These are phyloP conservation scores for Monosporascus ibericus DNA, from an alignment of 2,329 filamentous ascomycete species.

Conservation along the genomic window DNA sequence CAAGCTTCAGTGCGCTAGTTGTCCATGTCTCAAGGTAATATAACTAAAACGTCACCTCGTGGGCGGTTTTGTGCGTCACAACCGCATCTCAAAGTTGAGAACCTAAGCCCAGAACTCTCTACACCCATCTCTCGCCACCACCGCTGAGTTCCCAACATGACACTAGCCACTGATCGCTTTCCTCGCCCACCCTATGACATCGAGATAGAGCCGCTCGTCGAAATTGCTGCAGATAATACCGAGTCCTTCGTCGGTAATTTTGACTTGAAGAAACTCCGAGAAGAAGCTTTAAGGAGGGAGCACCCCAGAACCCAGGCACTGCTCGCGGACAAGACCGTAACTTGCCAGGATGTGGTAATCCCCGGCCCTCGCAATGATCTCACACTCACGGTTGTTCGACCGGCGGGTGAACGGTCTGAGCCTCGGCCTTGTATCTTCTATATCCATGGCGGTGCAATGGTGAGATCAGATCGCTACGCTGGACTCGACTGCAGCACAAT, in stretches of 20 bases:
- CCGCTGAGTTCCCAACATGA: conserved; percentile 16
- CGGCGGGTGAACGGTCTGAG: conserved; percentile 1
- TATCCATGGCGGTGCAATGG: conserved; percentile 25
- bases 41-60: no score
- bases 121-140: conserved; percentile 5
- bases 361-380: conserved; percentile 18
- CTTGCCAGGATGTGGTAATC: conserved; percentile 18
- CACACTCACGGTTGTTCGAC: conserved; percentile 18
- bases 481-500: conserved; percentile 24
- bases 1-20: no score
- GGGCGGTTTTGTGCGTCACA: no score
- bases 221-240: neutral
- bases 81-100: conserved; percentile 5
- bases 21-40: no score
- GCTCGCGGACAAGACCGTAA: conserved; percentile 21
- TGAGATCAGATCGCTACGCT: conserved; percentile 24
- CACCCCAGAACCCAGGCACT: conserved; percentile 20
- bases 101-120: conserved; percentile 2
- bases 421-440: conserved; percentile 24
- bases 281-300: conserved; percentile 18
- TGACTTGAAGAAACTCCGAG: conserved; percentile 22
- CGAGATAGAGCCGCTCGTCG: conserved; percentile 19
- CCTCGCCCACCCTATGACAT: conserved; percentile 23
- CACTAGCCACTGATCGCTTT: conserved; percentile 18
- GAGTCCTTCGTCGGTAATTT: conserved; percentile 13